Percentiles rank a stretch among this genome's conserved stretches.
Conservation (phyloP, 495 filamentous ascomycete genomes). For the Astrothelium subdiscretum region DNA sequence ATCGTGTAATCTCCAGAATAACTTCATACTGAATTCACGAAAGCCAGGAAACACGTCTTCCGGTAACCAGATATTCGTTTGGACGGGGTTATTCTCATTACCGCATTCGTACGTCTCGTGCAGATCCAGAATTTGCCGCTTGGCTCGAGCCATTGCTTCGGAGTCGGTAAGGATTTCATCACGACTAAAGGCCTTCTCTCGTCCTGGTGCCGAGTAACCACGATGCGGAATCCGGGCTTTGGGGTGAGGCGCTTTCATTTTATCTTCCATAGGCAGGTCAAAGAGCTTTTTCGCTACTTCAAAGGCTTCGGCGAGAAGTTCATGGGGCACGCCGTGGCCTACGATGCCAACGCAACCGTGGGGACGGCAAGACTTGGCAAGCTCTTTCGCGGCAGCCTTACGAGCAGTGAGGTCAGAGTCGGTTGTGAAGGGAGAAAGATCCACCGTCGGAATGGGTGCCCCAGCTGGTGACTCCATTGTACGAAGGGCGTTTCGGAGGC, state of each 20-base stretch:
- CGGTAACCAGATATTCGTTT: background rate
- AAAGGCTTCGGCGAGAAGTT: background rate
- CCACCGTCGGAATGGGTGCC: background rate
- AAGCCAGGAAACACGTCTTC: background rate
- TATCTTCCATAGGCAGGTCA: background rate
- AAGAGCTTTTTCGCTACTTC: background rate
- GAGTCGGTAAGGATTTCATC: background rate
- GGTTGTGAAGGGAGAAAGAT: background rate
- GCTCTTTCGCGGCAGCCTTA: background rate
- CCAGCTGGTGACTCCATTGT: background rate
- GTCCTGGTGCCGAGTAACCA: background rate
- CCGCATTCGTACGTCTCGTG: background rate
- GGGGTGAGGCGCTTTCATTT: background rate
- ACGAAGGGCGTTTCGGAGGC: too few relatives aligned
- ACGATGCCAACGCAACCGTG: background rate
- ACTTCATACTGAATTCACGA: slow-evolving; percentile 1
- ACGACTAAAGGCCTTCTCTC: background rate
- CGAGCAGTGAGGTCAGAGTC: background rate
- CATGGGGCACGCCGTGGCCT: background rate
- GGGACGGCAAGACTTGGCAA: background rate
- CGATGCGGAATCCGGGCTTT: background rate
- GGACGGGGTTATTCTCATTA: background rate
- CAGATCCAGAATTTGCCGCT: background rate
- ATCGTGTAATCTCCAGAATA: background rate
- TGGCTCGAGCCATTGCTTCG: background rate